Percentiles rank a stretch among this genome's conserved stretches.
phyloP scores from a whole-genome alignment of 1,284 basidiomycete species.

The Entoloma clypeatum region DNA sequence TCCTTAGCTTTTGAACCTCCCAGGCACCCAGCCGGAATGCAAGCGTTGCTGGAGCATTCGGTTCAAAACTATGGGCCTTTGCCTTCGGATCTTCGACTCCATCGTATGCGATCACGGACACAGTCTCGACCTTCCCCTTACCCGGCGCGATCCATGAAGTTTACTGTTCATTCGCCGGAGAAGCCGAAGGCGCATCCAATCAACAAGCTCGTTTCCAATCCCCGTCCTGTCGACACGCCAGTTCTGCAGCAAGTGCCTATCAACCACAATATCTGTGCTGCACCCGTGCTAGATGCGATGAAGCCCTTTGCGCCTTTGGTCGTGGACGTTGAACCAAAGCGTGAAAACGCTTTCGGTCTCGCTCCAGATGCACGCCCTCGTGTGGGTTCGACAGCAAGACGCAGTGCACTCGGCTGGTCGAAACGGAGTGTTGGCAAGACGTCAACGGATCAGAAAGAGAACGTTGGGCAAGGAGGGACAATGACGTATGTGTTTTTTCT shows the following conservation, averaged over 20 bases:
- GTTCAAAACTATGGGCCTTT: conserved; percentile 65
- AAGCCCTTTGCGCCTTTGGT: conserved; percentile 43
- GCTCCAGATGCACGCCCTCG: conserved; percentile 42
- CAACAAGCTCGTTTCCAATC: conserved; percentile 14
- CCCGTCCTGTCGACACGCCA: conserved; percentile 19
- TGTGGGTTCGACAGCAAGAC: conserved; percentile 51
- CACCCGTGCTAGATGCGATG: conserved; percentile 34
- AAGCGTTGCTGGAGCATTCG: conserved; percentile 69
- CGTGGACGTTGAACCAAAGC: conserved; percentile 32
- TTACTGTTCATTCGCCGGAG: conserved; percentile 41
- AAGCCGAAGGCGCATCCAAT: conserved; percentile 25
- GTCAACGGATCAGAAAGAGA: conserved; percentile 53
- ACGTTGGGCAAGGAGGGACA: conserved; percentile 33
- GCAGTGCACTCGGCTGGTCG: conserved; percentile 55
- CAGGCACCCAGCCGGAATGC: conserved; percentile 58
- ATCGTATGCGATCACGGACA: conserved; percentile 59
- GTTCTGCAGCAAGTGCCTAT: conserved; percentile 34
- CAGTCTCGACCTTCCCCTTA: conserved; percentile 71
- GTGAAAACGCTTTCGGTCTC: conserved; percentile 36
- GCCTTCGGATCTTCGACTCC: conserved; percentile 60
- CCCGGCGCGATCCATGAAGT: conserved; percentile 44
- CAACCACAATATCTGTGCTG: conserved; percentile 38
- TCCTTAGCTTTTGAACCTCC: conserved; percentile 68
- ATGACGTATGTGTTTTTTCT: conserved; percentile 47
- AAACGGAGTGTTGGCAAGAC: conserved; percentile 49